Evolutionary conservation across 1,139 yeast genomes (phyloP), one percentile per base, ranked within the genome.

Genomic region (Kurtzmaniella quercitrusa): DNA sequence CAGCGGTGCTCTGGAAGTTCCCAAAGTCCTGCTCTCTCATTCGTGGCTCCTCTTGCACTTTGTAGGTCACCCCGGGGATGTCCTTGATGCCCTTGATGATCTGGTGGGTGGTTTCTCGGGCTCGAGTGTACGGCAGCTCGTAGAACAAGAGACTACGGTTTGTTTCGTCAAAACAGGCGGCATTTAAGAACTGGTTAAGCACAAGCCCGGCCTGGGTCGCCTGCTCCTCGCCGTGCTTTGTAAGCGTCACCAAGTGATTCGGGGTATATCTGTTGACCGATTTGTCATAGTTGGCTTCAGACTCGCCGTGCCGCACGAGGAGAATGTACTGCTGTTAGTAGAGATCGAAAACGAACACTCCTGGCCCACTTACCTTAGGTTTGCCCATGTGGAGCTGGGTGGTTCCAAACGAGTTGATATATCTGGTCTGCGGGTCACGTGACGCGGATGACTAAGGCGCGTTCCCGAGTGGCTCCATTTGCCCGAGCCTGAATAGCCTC

Each of bases 21-120:
- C 97, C 97, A 59, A 90, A 90, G 62, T 90, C 97, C 61, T 90
- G 97, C 59, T 90, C 97, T 51, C 97, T 72, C 79, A 90, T 79
- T 43, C 96, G 66, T 3, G 96, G 95, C 56, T 90, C 97, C 58
- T 90, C 96, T 51, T 79, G 74, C 9, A 87, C 78, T 38, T 70
- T 64, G 53, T 79, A 81, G 2, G 68, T 58, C 1, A 79, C 69
- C 34, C 73, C 79, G 2, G 70, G 64, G 17, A 75, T 60, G 43
- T 67, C 79, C 43, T 77, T 73, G 38, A 88, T 69, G 1, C 82
- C 87, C 37, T 77, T 73, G 3, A 85, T 59, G 8, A 89, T 76
- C 21, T 84, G 82, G 43, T 82, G 75, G 39, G 93, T 74, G 1
- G 97, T 89, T 58, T 89, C 90, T 37, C 95, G 69, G 0, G 97